Base-by-base conservation (phyloP, 148 eudicot genomes). In the Vaccinium corymbosum region DNA sequence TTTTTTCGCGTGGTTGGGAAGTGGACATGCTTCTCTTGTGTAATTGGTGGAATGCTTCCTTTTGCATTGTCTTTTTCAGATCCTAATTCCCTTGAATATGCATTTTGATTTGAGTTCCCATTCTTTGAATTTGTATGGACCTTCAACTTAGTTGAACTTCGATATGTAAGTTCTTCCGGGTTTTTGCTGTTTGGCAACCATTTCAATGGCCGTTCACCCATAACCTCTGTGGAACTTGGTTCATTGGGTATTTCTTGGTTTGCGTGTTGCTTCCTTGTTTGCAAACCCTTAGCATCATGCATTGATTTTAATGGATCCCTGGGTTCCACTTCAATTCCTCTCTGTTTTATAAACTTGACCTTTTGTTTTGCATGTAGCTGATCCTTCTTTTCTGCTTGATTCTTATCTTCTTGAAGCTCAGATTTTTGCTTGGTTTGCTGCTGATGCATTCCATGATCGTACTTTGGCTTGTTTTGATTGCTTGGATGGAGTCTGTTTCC, bases 391-490 rank as follows among this genome's bases (percentile, higher is more conserved):
- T 85, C 88, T 75, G 87, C 81, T 70, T 80, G 83, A 50, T 52
- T 72, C 86, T 90, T 93, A 83, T 90, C 89, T 87, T 86, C 88
- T 85, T 83, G 90, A 68, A 85, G 82, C 70, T 84, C 92, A 84
- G 75, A 38, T 49, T 81, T 86, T 51, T 59, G 81, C 27, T 35
- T 83, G 76, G 32, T 56, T 74, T 86, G 68, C 51, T 49, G 81
- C 46, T 88, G 89, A 77, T 85, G 88, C 74, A 83, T 75, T 64
- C 64, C 86, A 64, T 77, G 52, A 49, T 86, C 85, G 29, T 61
- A 75, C 50, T 78, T 78, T 51, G 81, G 75, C 85, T 90, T 89
- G 57, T 86, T 88, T 80, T 79, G 86, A 72, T 79, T 85, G 72
- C 76, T 83, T 57, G 84, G 29, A 29, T 55, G 57, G 68, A 80